Evolutionary conservation across 2,329 filamentous ascomycete genomes (phyloP).

Genomic region (Colletotrichum noveboracense): DNA sequence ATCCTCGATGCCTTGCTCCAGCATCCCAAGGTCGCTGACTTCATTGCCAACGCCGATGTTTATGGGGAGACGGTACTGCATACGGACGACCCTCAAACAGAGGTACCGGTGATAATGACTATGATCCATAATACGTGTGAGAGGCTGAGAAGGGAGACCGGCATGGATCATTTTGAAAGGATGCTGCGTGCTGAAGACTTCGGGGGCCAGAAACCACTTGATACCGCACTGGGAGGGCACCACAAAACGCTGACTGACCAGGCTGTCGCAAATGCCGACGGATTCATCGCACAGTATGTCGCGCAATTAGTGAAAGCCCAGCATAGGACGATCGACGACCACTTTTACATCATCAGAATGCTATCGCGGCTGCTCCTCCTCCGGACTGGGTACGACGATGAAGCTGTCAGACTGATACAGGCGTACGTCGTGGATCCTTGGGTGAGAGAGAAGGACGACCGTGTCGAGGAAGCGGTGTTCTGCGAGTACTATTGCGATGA

Average conservation of each 20-base stretch:
- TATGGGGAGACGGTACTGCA: conserved; percentile 19
- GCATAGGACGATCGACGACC: background rate
- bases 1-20: conserved; percentile 22
- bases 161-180: conserved; percentile 19
- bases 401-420: background rate
- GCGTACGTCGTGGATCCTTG: background rate
- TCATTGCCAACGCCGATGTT: conserved; percentile 22
- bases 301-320: background rate
- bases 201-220: conserved; percentile 7
- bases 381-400: background rate
- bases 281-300: background rate
- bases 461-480: background rate
- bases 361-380: background rate
- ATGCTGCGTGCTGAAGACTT: conserved; percentile 12
- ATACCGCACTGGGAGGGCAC: background rate
- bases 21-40: conserved; percentile 15
- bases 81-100: background rate
- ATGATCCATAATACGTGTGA: conserved; percentile 20
- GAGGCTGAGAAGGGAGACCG: conserved; percentile 15
- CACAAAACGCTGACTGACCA: background rate
- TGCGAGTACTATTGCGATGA: background rate
- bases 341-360: background rate
- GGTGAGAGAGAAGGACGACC: background rate
- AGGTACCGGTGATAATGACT: background rate
- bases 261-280: background rate